Evolutionary conservation across 495 filamentous ascomycete species (phyloP).

Genomic region (Trichoderma reesei): DNA sequence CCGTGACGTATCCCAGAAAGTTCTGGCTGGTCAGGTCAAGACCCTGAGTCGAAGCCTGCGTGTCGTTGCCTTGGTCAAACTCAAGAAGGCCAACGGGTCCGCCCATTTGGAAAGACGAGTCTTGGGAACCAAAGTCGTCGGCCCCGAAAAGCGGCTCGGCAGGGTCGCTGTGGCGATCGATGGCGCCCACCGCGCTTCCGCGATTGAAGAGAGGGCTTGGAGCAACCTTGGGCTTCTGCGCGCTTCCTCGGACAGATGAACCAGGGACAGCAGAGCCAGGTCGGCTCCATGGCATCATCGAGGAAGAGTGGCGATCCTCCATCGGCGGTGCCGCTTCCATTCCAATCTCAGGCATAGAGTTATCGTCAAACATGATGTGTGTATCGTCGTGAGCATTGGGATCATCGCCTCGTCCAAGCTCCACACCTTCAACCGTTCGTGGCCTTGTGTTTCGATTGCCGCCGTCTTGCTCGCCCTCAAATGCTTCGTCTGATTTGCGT

Average conservation of each 20-base stretch:
- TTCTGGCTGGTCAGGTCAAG: conserved; percentile 1
- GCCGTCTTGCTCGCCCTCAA: background rate
- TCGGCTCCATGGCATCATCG: conserved; percentile 34
- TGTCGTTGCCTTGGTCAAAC: background rate
- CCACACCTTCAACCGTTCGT: background rate
- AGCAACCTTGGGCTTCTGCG: conserved; percentile 19
- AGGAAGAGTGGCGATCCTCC: conserved; percentile 31
- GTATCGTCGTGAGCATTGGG: background rate
- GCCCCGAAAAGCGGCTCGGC: conserved; percentile 17
- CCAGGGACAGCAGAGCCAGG: conserved; percentile 30
- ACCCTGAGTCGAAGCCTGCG: conserved; percentile 13
- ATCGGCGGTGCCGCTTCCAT: conserved; percentile 27
- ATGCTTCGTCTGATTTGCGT: background rate
- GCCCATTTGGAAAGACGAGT: conserved; percentile 7
- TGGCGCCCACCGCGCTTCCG: conserved; percentile 23
- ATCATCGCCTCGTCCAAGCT: background rate
- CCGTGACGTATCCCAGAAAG: conserved; percentile 47
- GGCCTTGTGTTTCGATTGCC: background rate
- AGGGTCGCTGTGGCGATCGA: conserved; percentile 34
- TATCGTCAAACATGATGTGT: conserved; percentile 8
- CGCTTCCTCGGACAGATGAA: conserved; percentile 29
- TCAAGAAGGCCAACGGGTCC: background rate
- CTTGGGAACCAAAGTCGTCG: conserved; percentile 21
- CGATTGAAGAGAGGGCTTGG: conserved; percentile 30
- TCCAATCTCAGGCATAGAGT: conserved; percentile 23